Percentiles rank a stretch among this genome's conserved stretches.
phyloP scores from a whole-genome alignment of 805 yeast genomes.

The Jamesozyma rosinii region DNA sequence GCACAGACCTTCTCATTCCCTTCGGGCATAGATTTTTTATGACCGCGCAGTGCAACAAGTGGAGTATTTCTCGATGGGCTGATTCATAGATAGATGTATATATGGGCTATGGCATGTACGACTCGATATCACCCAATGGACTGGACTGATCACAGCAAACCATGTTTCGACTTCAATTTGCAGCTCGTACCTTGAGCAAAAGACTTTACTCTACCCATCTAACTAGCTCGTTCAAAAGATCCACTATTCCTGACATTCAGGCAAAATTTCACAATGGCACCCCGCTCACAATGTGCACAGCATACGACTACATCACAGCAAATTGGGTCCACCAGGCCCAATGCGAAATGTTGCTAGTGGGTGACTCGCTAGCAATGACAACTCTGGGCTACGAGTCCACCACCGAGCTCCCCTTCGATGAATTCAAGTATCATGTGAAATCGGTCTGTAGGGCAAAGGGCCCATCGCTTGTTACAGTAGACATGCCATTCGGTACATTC shows the following conservation, averaged over 20 bases:
- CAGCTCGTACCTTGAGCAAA: no score
- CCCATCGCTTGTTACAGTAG: conserved; percentile 64
- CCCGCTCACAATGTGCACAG: conserved; percentile 59
- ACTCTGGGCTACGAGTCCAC: conserved; percentile 75
- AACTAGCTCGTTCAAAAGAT: not conserved
- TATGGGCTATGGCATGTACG: no score
- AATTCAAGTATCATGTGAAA: conserved; percentile 64
- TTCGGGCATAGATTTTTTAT: no score
- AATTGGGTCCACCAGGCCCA: conserved; percentile 55
- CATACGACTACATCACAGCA: conserved; percentile 78
- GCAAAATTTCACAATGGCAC: conserved; percentile 26
- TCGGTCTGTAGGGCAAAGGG: conserved; percentile 69
- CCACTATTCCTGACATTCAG: conserved; percentile 33
- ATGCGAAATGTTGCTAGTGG: conserved; percentile 67
- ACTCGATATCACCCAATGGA: no score
- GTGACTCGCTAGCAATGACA: conserved; percentile 92
- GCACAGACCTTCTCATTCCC: no score
- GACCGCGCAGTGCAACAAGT: no score
- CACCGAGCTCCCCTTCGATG: conserved; percentile 65
- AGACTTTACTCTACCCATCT: conserved; percentile 4
- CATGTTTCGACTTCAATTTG: no score
- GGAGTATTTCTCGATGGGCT: no score
- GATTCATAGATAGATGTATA: no score
- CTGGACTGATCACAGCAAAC: no score
- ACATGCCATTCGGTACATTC: conserved; percentile 81